Conservation (phyloP, 495 filamentous ascomycete species). For the Tuber umbilicatum region DNA sequence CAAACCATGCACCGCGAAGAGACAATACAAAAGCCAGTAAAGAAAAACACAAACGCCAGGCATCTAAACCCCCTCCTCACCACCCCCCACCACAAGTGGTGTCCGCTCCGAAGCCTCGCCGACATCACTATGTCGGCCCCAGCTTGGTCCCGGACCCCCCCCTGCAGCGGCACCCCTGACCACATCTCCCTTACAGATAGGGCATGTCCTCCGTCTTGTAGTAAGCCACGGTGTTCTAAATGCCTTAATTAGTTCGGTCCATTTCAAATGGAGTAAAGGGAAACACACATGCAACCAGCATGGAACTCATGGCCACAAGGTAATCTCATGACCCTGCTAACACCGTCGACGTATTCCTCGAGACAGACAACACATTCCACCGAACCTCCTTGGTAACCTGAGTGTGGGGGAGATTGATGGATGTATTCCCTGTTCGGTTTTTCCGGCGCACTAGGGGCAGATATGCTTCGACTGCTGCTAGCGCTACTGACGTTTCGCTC, state of each 20-base stretch:
- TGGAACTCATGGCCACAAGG: slow-evolving; percentile 99
- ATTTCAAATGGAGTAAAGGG: slow-evolving; percentile 1
- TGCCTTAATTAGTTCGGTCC: slow-evolving; percentile 28
- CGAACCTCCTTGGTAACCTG: slow-evolving; percentile 54
- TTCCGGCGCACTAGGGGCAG: not conserved
- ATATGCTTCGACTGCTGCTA: not conserved
- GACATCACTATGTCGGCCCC: slow-evolving; percentile 42
- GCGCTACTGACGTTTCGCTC: not conserved
- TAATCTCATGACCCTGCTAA: slow-evolving; percentile 91
- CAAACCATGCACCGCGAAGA: slow-evolving; percentile 2
- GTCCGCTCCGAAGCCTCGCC: slow-evolving; percentile 32
- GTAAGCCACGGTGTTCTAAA: slow-evolving; percentile 93
- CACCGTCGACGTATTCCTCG: slow-evolving; percentile 92
- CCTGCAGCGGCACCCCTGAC: slow-evolving; percentile 47
- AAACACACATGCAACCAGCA: slow-evolving; percentile 92
- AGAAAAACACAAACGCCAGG: slow-evolving; percentile 1
- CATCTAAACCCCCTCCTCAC: slow-evolving; percentile 20
- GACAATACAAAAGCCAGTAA: not conserved
- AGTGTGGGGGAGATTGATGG: slow-evolving; percentile 47
- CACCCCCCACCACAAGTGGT: slow-evolving; percentile 31
- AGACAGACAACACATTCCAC: slow-evolving; percentile 96
- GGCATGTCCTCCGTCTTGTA: slow-evolving; percentile 87
- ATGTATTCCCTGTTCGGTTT: slow-evolving; percentile 57
- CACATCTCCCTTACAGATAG: slow-evolving; percentile 96
- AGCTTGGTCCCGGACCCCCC: slow-evolving; percentile 16